Conservation (phyloP, 208 protist species). For the Trypanosoma caninum region DNA sequence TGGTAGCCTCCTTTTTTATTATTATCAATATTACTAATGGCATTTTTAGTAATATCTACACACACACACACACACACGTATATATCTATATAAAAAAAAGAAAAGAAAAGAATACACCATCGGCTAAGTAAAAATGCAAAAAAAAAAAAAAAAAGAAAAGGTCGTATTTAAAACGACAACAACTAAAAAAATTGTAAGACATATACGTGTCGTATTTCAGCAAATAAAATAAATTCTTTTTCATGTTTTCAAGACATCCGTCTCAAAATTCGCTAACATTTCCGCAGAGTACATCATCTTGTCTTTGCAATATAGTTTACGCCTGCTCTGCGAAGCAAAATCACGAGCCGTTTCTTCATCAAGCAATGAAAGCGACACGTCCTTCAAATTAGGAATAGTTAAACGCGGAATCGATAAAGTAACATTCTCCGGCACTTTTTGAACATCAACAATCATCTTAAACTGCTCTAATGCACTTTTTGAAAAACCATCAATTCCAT, state of each 20-base stretch:
- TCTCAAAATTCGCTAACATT: not conserved
- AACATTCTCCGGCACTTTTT: slow-evolving; percentile 39
- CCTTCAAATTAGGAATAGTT: slow-evolving; percentile 32
- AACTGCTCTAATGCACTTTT: slow-evolving; percentile 73
- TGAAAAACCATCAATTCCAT: slow-evolving; percentile 77
- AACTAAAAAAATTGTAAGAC: too few species aligned
- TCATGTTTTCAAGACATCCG: not conserved
- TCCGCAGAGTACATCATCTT: not conserved
- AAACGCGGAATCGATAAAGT: slow-evolving; percentile 37
- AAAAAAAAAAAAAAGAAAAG: not conserved
- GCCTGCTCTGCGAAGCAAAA: not conserved
- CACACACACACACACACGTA: not conserved
- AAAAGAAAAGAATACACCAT: too few species aligned
- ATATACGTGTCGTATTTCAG: too few species aligned
- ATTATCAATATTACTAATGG: too few species aligned
- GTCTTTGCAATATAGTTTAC: not conserved
- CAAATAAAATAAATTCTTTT: not conserved
- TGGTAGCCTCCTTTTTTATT: too few species aligned
- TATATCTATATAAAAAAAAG: not conserved
- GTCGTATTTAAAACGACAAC: too few species aligned
- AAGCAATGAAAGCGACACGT: slow-evolving; percentile 58
- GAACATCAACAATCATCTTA: slow-evolving; percentile 73
- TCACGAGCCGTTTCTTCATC: slow-evolving; percentile 17
- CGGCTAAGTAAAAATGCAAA: not conserved
- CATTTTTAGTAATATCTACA: too few species aligned